Conservation (phyloP, 2,329 filamentous ascomycete genomes). For the Dichotomopilus funicola region DNA sequence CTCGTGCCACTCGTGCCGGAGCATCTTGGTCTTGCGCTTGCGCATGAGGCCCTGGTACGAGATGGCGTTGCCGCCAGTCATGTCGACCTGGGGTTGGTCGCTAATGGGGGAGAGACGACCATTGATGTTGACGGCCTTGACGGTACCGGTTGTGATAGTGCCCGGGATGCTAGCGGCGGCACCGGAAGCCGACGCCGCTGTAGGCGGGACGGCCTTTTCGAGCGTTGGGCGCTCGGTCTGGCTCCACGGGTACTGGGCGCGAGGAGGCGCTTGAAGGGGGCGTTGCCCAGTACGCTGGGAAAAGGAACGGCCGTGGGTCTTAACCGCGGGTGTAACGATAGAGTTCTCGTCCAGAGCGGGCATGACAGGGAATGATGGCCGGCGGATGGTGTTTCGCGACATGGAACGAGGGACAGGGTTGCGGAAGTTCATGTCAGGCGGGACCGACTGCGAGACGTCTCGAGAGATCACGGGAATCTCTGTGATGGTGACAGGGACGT, state of each 20-base stretch:
- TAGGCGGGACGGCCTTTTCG: conserved; percentile 40
- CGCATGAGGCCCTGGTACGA: conserved; percentile 84
- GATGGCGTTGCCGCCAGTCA: conserved; percentile 43
- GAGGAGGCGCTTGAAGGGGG: conserved; percentile 46
- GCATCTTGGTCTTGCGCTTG: conserved; percentile 82
- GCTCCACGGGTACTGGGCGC: conserved; percentile 51
- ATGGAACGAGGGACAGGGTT: conserved; percentile 38
- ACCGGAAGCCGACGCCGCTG: conserved; percentile 18
- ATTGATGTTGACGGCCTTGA: conserved; percentile 21
- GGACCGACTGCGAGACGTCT: conserved; percentile 81
- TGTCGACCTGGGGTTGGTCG: conserved; percentile 27
- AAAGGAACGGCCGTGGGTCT: conserved; percentile 31
- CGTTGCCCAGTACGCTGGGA: conserved; percentile 34
- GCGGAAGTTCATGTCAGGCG: conserved; percentile 84
- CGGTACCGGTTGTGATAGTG: conserved; percentile 8
- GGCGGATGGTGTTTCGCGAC: conserved; percentile 52
- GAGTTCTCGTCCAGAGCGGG: conserved; percentile 63
- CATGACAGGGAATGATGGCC: conserved; percentile 62
- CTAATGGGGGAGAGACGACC: conserved; percentile 29
- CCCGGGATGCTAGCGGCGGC: conserved; percentile 18
- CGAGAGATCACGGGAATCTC: conserved; percentile 66
- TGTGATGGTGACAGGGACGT: conserved; percentile 73
- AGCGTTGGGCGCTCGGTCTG: conserved; percentile 39
- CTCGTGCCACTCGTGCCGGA: conserved; percentile 90
- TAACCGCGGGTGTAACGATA: conserved; percentile 21